Conservation (phyloP, 1,284 basidiomycete genomes). For the Sanguinoderma infundibulare region DNA sequence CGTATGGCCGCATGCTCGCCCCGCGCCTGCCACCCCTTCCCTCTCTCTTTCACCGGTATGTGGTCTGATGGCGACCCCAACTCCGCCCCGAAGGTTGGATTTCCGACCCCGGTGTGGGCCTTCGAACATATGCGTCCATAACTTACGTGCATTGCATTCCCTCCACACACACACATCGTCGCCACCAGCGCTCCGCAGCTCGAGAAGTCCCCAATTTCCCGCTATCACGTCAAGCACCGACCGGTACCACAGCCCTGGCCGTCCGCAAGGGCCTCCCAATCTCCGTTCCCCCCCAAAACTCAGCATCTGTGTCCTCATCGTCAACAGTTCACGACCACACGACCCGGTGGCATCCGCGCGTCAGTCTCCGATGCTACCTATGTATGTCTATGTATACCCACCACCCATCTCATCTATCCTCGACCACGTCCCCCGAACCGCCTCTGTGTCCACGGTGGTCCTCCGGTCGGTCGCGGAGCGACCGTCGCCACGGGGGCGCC, state of each 20-base stretch:
- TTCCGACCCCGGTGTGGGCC: neutral
- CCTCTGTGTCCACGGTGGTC: neutral
- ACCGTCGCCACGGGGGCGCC: neutral
- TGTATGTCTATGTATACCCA: neutral
- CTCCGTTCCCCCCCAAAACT: neutral
- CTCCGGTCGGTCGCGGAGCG: neutral
- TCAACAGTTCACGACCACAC: neutral
- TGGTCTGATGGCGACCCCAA: neutral
- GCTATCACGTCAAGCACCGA: neutral
- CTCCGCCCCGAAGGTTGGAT: neutral
- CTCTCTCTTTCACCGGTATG: neutral
- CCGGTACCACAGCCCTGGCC: no score
- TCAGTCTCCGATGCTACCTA: neutral
- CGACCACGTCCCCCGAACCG: neutral
- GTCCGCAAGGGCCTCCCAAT: no score
- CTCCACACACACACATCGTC: neutral
- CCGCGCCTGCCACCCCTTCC: no score
- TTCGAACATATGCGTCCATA: neutral
- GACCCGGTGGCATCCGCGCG: neutral
- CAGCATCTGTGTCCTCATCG: neutral
- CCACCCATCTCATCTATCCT: neutral
- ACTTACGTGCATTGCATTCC: no score
- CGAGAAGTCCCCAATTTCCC: neutral
- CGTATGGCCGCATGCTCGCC: neutral
- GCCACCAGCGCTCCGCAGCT: neutral